These are phyloP conservation scores for Fraxinus cuspidata DNA, from an alignment of 257 asterid genomes.

Conservation along the genomic window DNA sequence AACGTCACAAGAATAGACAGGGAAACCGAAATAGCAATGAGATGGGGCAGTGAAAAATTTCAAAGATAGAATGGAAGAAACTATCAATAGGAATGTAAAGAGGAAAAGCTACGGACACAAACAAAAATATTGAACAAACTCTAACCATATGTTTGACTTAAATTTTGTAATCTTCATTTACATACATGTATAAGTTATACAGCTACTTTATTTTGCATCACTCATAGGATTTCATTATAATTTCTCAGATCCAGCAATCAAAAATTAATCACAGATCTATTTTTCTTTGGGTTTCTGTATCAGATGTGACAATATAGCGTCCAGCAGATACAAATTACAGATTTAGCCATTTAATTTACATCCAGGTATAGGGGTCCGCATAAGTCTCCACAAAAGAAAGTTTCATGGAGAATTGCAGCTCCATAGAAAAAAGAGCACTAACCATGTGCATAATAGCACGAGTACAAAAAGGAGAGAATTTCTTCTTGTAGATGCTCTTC, in stretches of 20 bases:
- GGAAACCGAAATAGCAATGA: background rate
- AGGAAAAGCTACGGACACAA: background rate
- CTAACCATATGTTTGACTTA: background rate
- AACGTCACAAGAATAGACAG: background rate
- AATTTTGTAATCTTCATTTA: background rate
- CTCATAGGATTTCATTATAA: background rate
- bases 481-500: too few species aligned
- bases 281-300: background rate
- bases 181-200: background rate
- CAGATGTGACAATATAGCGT: background rate
- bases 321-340: background rate
- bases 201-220: background rate
- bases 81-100: background rate
- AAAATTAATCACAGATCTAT: background rate
- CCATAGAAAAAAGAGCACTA: too few species aligned
- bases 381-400: background rate
- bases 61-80: background rate
- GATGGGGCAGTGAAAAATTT: background rate
- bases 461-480: background rate
- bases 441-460: background rate
- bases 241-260: background rate
- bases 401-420: too few species aligned
- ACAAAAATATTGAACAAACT: background rate
- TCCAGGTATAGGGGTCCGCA: background rate
- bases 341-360: background rate